Evolutionary conservation across 202 grass and related monocot genomes (phyloP).

Genomic region (Cymbopogon flexuosus): DNA sequence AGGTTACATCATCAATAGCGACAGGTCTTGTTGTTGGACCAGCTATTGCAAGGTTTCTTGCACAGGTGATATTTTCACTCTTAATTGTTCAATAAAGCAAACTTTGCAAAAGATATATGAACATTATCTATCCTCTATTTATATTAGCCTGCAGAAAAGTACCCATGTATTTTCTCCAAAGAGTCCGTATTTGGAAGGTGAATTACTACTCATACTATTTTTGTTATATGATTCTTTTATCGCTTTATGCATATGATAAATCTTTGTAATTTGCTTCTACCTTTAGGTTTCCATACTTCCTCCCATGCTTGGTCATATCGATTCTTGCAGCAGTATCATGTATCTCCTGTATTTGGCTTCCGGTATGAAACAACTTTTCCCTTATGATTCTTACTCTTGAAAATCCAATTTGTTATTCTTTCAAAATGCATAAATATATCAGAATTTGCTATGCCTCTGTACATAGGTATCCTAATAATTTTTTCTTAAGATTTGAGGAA

Average conservation of each 20-base stretch:
- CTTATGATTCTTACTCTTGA: neutral
- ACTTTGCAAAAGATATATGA: too few relatives aligned
- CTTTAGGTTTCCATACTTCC: slow-evolving; percentile 64
- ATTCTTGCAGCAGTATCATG: slow-evolving; percentile 48
- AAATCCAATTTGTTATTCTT: neutral
- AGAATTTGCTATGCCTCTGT: too few relatives aligned
- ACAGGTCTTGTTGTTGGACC: too few relatives aligned
- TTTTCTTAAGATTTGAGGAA: too few relatives aligned
- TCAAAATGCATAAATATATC: neutral
- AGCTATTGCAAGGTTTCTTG: too few relatives aligned
- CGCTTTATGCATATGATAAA: neutral
- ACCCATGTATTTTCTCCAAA: too few relatives aligned
- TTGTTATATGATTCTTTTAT: too few relatives aligned
- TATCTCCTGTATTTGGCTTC: slow-evolving; percentile 59
- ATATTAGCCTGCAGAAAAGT: too few relatives aligned
- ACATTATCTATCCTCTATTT: too few relatives aligned
- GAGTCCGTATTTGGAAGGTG: slow-evolving; percentile 45
- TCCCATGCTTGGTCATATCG: slow-evolving; percentile 57
- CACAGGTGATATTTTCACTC: too few relatives aligned
- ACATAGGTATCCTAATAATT: neutral
- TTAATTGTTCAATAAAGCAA: too few relatives aligned
- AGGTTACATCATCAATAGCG: too few relatives aligned
- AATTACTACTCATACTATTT: neutral
- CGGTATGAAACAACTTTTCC: slow-evolving; percentile 17
- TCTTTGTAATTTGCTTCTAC: slow-evolving; percentile 10